Evolutionary conservation across 2,329 filamentous ascomycete genomes (phyloP).

Genomic region (Fusarium ramigenum): DNA sequence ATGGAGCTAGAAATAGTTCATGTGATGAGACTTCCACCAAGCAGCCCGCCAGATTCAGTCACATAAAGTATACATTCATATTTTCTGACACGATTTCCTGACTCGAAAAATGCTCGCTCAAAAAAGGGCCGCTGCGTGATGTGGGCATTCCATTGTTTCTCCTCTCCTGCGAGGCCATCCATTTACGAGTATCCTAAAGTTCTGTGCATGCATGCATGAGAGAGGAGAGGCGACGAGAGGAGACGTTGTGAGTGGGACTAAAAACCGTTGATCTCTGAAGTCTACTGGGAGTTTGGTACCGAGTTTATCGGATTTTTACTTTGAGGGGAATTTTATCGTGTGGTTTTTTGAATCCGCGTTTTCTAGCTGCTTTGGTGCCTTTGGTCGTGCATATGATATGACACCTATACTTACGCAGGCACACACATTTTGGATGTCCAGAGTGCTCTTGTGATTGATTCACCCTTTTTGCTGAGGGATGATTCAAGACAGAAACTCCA

Average conservation of each 20-base stretch:
- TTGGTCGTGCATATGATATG: slow-evolving; percentile 14
- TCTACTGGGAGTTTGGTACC: background rate
- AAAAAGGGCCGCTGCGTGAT: background rate
- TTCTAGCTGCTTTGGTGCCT: slow-evolving; percentile 12
- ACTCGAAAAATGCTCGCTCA: background rate
- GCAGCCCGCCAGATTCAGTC: background rate
- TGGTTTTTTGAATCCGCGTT: background rate
- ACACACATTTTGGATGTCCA: background rate
- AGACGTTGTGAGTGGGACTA: slow-evolving; percentile 19
- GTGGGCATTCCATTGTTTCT: slow-evolving; percentile 7
- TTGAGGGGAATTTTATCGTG: background rate
- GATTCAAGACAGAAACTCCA: background rate
- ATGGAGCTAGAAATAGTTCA: slow-evolving; percentile 15
- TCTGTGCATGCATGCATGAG: slow-evolving; percentile 18
- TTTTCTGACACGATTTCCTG: background rate
- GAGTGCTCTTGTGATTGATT: background rate
- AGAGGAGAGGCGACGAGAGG: background rate
- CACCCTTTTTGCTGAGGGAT: slow-evolving; percentile 21
- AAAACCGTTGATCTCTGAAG: slow-evolving; percentile 3
- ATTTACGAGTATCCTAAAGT: background rate
- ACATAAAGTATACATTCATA: background rate
- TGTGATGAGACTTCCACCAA: background rate
- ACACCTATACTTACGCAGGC: background rate
- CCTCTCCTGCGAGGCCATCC: background rate
- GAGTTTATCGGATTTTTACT: slow-evolving; percentile 9